Evolutionary conservation across 2,329 filamentous ascomycete genomes (phyloP).

Genomic region (Stemphylium lycopersici): DNA sequence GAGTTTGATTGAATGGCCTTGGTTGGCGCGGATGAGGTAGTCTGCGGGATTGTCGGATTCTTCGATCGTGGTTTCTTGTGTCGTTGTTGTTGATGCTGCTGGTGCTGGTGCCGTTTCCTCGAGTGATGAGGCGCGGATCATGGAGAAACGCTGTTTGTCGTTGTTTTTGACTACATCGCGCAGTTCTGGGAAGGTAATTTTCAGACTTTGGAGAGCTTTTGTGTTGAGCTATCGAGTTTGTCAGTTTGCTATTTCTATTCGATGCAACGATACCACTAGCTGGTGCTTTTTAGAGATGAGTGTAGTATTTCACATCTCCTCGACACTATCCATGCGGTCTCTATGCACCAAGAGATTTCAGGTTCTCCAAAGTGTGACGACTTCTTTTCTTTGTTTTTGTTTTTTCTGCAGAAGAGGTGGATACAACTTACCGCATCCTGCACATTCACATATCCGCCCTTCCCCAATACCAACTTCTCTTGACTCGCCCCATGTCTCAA

Average conservation of each 20-base stretch:
- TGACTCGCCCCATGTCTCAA: conserved; percentile 67
- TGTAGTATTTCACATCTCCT: no score
- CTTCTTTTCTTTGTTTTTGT: no score
- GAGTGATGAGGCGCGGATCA: conserved; percentile 62
- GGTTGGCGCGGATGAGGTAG: conserved; percentile 92
- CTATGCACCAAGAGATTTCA: background rate
- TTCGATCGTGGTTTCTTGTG: conserved; percentile 13
- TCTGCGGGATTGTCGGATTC: conserved; percentile 60
- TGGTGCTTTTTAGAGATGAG: no score
- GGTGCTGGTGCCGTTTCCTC: background rate
- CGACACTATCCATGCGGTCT: background rate
- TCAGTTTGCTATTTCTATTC: background rate
- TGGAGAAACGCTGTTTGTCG: conserved; percentile 88
- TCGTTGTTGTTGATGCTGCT: conserved; percentile 5
- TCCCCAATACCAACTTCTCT: conserved; percentile 64
- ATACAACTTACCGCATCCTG: conserved; percentile 60
- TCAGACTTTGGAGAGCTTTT: conserved; percentile 68
- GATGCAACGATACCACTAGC: no score
- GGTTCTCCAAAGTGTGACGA: background rate
- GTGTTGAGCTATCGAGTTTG: conserved; percentile 57
- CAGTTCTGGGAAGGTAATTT: conserved; percentile 78
- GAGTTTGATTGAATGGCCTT: conserved; percentile 85
- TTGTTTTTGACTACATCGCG: conserved; percentile 71
- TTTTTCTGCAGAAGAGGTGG: no score
- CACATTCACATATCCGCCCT: conserved; percentile 66